Evolutionary conservation across 1,139 yeast genomes (phyloP), one percentile per base, ranked within the genome.

Genomic region (Blastobotrys indianensis): DNA sequence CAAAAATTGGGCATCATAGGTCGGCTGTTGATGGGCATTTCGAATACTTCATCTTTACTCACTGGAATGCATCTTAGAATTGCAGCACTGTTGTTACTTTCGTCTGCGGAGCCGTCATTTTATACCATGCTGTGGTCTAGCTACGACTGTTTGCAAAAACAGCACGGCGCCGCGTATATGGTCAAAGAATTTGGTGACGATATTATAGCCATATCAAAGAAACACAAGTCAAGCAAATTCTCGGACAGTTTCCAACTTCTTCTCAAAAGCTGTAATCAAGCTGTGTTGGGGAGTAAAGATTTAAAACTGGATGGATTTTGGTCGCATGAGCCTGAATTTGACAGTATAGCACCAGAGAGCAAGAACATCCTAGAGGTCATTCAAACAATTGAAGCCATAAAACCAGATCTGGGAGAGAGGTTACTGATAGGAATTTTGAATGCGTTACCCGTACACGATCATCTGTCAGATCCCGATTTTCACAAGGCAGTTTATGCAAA

Each of bases 1-100:
- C 51, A 49, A 38, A 54, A 53, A 38, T 38, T 49, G 8, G 35
- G 28, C 9, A 43, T 53, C 11, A 37, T 54, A 11, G 51, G 50
- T 7, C 51, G 51, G 39, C 45, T 54, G 11, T 35, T 51, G 3
- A 41, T 53, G 37, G 45, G 55, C 35, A 32, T 54, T 20, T 53
- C 56, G 17, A 51, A 53, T 39, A 42, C 49, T 4, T 43, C 51
- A 2, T 44, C 56, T 2, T 31, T 48, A n/a, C 39, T 36, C 8
- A 46, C 52, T 1, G 47, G 54, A 2, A 52, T 53, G 39, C 48
- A 51, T 28, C 48, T 47, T 37, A 40, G 56, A 6, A 31, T 52
- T 2, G 37, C 46, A 8, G 55, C 54, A 13, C 35, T 54, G 2
- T 33, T 41, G 23, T 20, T 53, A 5, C 25, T 51, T 1, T 55